phyloP scores from a whole-genome alignment of 345 rosid species.

The Salix exigua region DNA sequence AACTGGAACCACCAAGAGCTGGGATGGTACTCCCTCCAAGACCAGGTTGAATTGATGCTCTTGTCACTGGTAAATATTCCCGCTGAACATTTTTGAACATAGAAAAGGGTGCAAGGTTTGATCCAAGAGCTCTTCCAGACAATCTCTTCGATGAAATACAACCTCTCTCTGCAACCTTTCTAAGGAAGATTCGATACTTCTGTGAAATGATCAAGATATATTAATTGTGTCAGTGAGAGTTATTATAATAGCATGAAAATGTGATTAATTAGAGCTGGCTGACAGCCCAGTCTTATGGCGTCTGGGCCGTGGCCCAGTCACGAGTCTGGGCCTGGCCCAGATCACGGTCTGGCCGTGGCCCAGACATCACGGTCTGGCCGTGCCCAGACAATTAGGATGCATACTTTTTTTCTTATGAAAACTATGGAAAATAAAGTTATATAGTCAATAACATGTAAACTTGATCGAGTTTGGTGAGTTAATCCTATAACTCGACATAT shows the following conservation, averaged over 20 bases:
- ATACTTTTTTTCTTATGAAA: too few species aligned
- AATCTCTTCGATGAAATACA: neutral
- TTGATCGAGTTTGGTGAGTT: too few species aligned
- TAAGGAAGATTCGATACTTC: slow-evolving; percentile 70
- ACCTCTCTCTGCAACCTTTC: slow-evolving; percentile 36
- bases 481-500: too few species aligned
- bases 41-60: neutral
- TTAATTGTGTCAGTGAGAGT: neutral
- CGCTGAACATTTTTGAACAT: neutral
- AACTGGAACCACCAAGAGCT: neutral
- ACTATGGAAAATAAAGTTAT: too few species aligned
- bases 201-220: slow-evolving; percentile 16
- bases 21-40: neutral
- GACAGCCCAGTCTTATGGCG: too few species aligned
- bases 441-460: too few species aligned
- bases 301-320: too few species aligned
- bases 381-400: too few species aligned
- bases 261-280: too few species aligned
- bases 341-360: too few species aligned
- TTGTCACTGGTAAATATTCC: neutral
- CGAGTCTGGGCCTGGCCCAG: too few species aligned
- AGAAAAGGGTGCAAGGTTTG: slow-evolving; percentile 22
- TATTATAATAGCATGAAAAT: neutral
- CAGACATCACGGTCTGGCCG: too few species aligned
- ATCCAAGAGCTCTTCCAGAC: slow-evolving; percentile 18